Evolutionary conservation across 768 basidiomycete genomes (phyloP), one percentile per base, ranked within the genome.

Genomic region (Pholiota molesta): DNA sequence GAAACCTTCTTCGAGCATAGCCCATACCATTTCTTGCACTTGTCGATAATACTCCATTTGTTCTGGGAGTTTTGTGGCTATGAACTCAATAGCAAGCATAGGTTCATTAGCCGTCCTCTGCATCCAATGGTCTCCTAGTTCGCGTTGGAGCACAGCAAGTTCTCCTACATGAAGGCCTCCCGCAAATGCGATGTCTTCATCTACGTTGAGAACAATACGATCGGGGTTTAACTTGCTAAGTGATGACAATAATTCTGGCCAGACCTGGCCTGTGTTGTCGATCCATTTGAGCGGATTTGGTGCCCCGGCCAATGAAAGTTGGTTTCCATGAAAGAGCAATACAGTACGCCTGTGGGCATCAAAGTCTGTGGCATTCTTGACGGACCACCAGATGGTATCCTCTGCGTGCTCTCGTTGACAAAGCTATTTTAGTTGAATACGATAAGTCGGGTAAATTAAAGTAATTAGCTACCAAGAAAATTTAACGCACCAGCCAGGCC

Each of bases 121-220:
- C 71, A 78, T 78, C 82, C 82, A 85, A 14, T 70, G 63, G 28
- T 72, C 66, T 5, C 79, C 79, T 7, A 85, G 71, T 61, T 78
- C 74, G 55, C 72, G 69, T 13, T 67, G 55, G 17, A 84, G 65
- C 2, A 73, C 75, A 8, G 73, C 67, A 13, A 77, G 73, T 67
- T 85, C 83, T 16, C 84, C 84, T 9, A 76, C 78, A 59, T 82
- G 81, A 60, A 85, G 72, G 5, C 84, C 84, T 57, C 80, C 81
- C 11, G 74, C 78, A 65, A 83, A 83, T 1, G 80, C 79, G 62
- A 83, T 76, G 69, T 83, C 66, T 26, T 68, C 68, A 68, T 83
- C 81, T 28, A 76, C 74, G 62, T 85, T 83, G 35, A 85, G 66
- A 6, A 78, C 78, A 57, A 84, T 83, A 23, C 72, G 73, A 37